Base-by-base conservation (phyloP, 345 rosid species). In the Lepidium aucheri region DNA sequence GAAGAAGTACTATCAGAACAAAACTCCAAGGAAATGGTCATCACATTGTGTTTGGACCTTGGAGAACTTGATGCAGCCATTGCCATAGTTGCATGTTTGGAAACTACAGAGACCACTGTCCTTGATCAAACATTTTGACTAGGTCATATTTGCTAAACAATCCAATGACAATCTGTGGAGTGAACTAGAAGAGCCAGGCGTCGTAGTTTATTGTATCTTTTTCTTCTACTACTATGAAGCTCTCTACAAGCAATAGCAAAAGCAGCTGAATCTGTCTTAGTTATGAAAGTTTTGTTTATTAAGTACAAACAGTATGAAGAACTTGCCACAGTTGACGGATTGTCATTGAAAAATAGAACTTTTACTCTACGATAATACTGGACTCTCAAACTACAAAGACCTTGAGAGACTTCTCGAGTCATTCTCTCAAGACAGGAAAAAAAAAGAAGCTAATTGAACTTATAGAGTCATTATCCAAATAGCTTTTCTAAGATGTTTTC, bases 11-110 rank as follows among this genome's bases (percentile, higher is more conserved):
- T 64, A 85, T 62, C 85, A 75, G 85, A 87, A 81, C 70, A 87
- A 75, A 81, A 76, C 75, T 68, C 97, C 96, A 14, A 82, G 42
- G 73, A 86, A 76, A 61, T 90, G 98, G 98, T 86, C 98, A 46
- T 93, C 70, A 72, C 85, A 14, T 22, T 87, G 57, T 90, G 98
- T 69, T 76, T 93, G 28, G 97, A 86, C 62, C 83, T 90, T 6
- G 94, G 91, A 63, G 98, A 93, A 63, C 82, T 88, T 61, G 97
- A 93, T 46, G 97, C 96, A 5, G 95, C 94, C 32, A 64, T 93
- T 50, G 97, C 94, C 6, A 88, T 93, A 57, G 94, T 90, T 20
- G 96, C 97, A 3, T 96, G 88, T 62, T 70, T 90, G 85, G 97
- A 90, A 79, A 79, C 86, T 1, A 49, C 86, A 10, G 96, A 96